phyloP scores from a whole-genome alignment of 2,329 filamentous ascomycete genomes.

The Aschersonia sp. region DNA sequence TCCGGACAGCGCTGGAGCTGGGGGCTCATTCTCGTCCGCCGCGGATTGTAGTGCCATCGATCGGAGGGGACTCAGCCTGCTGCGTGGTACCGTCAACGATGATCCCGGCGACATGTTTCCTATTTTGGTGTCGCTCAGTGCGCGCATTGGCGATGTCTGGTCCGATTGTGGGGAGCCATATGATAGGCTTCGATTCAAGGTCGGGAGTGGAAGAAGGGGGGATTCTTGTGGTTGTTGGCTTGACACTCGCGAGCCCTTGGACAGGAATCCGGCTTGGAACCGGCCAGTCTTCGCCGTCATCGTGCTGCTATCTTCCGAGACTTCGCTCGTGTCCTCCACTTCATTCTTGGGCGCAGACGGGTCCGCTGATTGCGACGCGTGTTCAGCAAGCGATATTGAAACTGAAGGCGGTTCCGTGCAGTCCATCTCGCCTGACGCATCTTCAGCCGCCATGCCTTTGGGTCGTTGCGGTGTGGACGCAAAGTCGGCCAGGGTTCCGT shows the following conservation, averaged over 20 bases:
- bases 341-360: slow-evolving; percentile 32
- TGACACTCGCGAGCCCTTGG: slow-evolving; percentile 32
- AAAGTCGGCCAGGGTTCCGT: slow-evolving; percentile 78
- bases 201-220: slow-evolving; percentile 41
- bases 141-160: slow-evolving; percentile 31
- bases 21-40: slow-evolving; percentile 38
- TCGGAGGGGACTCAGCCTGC: slow-evolving; percentile 7
- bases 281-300: slow-evolving; percentile 45
- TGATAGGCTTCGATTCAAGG: slow-evolving; percentile 41
- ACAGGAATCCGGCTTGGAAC: slow-evolving; percentile 81
- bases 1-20: slow-evolving; percentile 19
- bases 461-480: slow-evolving; percentile 74
- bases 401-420: slow-evolving; percentile 14
- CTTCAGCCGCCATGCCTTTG: slow-evolving; percentile 32
- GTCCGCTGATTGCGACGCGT: slow-evolving; percentile 11
- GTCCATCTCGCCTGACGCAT: slow-evolving; percentile 10
- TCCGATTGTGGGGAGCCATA: slow-evolving; percentile 22
- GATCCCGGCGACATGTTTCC: slow-evolving; percentile 33
- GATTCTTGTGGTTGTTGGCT: slow-evolving; percentile 37
- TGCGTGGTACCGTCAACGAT: slow-evolving; percentile 13
- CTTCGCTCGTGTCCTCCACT: slow-evolving; percentile 17
- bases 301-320: slow-evolving; percentile 24
- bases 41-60: slow-evolving; percentile 16
- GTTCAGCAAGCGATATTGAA: slow-evolving; percentile 20
- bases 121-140: slow-evolving; percentile 32